Percentiles rank a stretch among this genome's conserved stretches.
Evolutionary conservation across 2,329 filamentous ascomycete species (phyloP).

Genomic region (Cladobotryum protrusum): DNA sequence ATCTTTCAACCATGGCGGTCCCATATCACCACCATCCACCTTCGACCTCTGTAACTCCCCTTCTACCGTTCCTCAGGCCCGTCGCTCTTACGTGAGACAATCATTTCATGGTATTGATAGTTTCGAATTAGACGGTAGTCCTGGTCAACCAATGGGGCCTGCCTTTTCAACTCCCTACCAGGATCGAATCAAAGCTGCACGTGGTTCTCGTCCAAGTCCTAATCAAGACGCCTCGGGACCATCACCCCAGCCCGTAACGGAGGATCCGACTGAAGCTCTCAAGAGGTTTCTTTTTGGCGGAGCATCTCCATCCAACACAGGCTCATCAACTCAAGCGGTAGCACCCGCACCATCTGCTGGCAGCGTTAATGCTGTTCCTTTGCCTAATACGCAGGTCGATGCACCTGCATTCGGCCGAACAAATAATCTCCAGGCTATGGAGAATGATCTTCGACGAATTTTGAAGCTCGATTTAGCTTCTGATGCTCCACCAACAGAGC

Average conservation of each 20-base stretch:
- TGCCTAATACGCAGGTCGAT: conserved; percentile 5
- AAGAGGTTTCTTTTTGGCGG: conserved; percentile 51
- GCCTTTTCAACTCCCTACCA: conserved; percentile 63
- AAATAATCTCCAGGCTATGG: conserved; percentile 42
- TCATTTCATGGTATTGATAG: conserved; percentile 21
- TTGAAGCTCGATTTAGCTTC: conserved; percentile 38
- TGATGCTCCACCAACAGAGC: conserved; percentile 16
- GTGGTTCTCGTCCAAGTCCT: conserved; percentile 22
- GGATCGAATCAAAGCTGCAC: conserved; percentile 54
- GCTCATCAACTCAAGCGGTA: not conserved
- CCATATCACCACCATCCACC: conserved; percentile 45
- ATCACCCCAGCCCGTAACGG: conserved; percentile 12
- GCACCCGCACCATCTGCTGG: conserved; percentile 2
- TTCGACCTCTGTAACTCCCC: conserved; percentile 21
- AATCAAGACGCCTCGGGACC: conserved; percentile 12
- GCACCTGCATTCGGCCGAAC: conserved; percentile 12
- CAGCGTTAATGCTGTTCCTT: not conserved
- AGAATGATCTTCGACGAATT: conserved; percentile 48
- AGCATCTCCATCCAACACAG: conserved; percentile 18
- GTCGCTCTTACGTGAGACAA: conserved; percentile 19
- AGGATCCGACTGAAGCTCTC: conserved; percentile 42
- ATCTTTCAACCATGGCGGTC: conserved; percentile 33
- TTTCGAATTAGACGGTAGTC: conserved; percentile 57
- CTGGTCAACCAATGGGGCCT: conserved; percentile 51
- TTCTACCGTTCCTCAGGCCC: conserved; percentile 20